Evolutionary conservation across 225 moss, liverwort and hornwort genomes (phyloP).

Genomic region (Anthoceros angustus): DNA sequence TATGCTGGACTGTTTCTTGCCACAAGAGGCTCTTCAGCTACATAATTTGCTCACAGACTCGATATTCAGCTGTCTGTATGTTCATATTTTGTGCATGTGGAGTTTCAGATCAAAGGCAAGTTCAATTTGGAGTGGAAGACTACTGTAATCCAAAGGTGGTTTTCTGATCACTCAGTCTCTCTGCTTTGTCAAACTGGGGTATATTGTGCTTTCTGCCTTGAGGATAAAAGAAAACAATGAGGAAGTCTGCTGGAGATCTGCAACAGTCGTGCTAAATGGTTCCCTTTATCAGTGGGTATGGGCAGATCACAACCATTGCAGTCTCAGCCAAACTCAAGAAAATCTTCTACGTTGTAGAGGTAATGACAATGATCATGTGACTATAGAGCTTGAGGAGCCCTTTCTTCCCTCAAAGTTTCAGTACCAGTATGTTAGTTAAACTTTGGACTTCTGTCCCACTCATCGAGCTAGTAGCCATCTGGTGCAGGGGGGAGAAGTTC

Average conservation of each 20-base stretch:
- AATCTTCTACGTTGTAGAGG: constrained; percentile 45
- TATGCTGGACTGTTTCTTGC: too few relatives aligned
- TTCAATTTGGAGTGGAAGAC: neutral
- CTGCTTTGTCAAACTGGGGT: too few relatives aligned
- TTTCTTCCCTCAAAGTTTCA: neutral
- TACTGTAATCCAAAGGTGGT: neutral
- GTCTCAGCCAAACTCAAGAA: constrained; percentile 35
- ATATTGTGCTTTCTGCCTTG: too few relatives aligned
- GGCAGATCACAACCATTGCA: constrained; percentile 34
- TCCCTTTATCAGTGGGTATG: constrained; percentile 33
- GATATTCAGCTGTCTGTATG: neutral
- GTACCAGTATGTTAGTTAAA: neutral
- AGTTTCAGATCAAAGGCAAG: neutral
- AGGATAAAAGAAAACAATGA: too few relatives aligned
- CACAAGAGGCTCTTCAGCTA: neutral
- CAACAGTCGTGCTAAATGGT: neutral
- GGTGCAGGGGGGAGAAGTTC: constrained; percentile 1
- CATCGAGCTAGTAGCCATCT: too few relatives aligned
- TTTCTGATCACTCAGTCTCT: too few relatives aligned
- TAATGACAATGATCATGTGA: constrained; percentile 7
- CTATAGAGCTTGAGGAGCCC: neutral
- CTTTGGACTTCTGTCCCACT: neutral
- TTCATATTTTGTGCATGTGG: neutral
- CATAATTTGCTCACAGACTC: neutral
- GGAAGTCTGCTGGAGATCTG: neutral